Evolutionary conservation across 768 basidiomycete species (phyloP).

Genomic region (Pleurotus citrinopileatus): DNA sequence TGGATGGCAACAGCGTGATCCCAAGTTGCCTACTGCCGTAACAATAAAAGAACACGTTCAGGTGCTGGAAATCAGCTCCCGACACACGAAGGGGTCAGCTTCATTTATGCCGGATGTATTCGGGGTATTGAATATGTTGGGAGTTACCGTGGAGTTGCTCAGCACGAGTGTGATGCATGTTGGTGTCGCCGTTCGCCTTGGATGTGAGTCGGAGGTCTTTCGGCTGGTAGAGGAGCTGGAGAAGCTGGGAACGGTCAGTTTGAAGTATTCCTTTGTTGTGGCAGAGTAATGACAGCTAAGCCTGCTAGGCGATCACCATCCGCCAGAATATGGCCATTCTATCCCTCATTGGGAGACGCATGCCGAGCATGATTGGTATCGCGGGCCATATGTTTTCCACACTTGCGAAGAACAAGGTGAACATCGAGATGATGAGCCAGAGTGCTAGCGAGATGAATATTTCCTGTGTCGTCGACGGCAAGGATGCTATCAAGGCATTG

Average conservation of each 20-base stretch:
- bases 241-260: constrained; percentile 74
- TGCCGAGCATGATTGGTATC: constrained; percentile 93
- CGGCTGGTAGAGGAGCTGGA: constrained; percentile 73
- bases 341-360: constrained; percentile 94
- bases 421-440: constrained; percentile 99
- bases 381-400: constrained; percentile 93
- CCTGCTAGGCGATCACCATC: constrained; percentile 56
- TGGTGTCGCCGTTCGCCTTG: constrained; percentile 93
- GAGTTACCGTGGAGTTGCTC: constrained; percentile 95
- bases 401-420: constrained; percentile 88
- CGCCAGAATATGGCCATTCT: constrained; percentile 89
- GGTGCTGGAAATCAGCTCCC: constrained; percentile 92
- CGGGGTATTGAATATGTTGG: constrained; percentile 83
- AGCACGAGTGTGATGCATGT: constrained; percentile 97
- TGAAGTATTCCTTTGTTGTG: not conserved
- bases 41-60: constrained; percentile 96
- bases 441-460: constrained; percentile 96
- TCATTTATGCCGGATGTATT: constrained; percentile 96
- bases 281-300: not conserved
- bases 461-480: constrained; percentile 84
- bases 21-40: constrained; percentile 83
- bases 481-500: constrained; percentile 86
- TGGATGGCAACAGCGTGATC: not conserved
- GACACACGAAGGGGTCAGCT: constrained; percentile 92
- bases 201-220: constrained; percentile 45